These are phyloP conservation scores for Aspergillus sp. DNA, from an alignment of 2,329 filamentous ascomycete genomes.

Conservation along the genomic window DNA sequence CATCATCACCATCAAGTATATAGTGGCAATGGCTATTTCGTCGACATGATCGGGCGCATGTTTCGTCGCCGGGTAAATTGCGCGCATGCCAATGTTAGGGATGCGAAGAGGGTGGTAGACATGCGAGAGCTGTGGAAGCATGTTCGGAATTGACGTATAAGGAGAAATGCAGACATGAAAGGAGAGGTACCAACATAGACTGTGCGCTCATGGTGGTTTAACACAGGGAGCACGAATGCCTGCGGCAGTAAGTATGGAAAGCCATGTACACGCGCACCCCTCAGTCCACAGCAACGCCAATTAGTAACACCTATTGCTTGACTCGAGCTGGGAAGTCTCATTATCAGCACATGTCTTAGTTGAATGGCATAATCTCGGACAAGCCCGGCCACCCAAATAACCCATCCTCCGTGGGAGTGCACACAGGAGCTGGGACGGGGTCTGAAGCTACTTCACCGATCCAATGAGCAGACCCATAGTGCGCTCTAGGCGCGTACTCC, in stretches of 20 bases:
- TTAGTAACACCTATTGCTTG: too few relatives aligned
- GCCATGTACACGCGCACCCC: not conserved
- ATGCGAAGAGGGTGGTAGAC: not conserved
- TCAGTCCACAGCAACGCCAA: too few relatives aligned
- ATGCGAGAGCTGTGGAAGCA: not conserved
- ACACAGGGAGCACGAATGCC: not conserved
- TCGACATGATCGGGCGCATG: not conserved
- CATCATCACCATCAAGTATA: slow-evolving; percentile 3
- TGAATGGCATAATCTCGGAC: too few relatives aligned
- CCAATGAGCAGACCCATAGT: too few relatives aligned
- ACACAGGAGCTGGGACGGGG: not conserved
- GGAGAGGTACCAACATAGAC: too few relatives aligned
- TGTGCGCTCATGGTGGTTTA: too few relatives aligned
- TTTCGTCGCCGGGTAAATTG: not conserved
- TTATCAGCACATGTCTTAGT: too few relatives aligned
- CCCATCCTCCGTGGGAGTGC: not conserved
- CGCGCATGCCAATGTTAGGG: not conserved
- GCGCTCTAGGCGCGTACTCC: not conserved
- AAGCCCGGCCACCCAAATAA: not conserved
- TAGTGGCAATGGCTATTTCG: not conserved
- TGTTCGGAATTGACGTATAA: not conserved
- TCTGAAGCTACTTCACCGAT: not conserved
- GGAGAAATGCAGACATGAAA: too few relatives aligned
- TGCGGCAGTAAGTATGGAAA: not conserved
- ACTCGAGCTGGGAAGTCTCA: too few relatives aligned